Evolutionary conservation across 257 asterid species (phyloP), one percentile per base, ranked within the genome.

Genomic region (Nicotiana tomentosiformis): DNA sequence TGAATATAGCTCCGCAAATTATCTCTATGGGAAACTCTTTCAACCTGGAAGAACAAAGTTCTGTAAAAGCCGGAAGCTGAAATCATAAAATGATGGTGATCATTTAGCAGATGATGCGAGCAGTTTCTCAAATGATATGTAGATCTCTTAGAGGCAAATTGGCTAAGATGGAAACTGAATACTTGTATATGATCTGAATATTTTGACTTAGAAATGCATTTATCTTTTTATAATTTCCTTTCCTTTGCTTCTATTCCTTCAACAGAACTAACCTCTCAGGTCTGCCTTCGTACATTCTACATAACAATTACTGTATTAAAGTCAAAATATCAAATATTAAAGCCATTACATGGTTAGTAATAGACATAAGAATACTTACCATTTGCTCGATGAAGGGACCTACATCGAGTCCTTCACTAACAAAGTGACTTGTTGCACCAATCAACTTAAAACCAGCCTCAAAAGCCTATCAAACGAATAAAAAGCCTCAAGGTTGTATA

Each of bases 371-470:
- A 66, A 79, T 39, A 72, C 79, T 84, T 90, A 95, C 99, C 98
- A 96, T 94, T 88, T 96, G 99, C 87, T 96, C 1, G 1, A 23
- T 23, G 26, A 23, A 23, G 26, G 26, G 26, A 23, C 26, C 26
- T 23, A 0, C 97, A 87, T 94, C 98, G 33, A 96, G 97, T 83
- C 89, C 93, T 90, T 96, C 97, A 5, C 95, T 93, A 43, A 96
- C 98, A 88, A 94, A 96, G 89, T 96, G 99, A 86, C 88, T 90
- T 53, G 99, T 94, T 70, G 99, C 98, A 85, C 99, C 99, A 72
- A 96, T 96, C 88, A 96, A 74, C 85, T 96, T 96, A 74, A 96
- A 98, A 37, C 98, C 99, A 83, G 97, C 94, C 26, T 92, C 97
- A 85, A 96, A 96, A 49, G 98, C 99, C 98, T 95, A 87, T 67